Percentiles rank a stretch among this genome's conserved stretches.
Evolutionary conservation across 1,284 basidiomycete genomes (phyloP).

Genomic region (Schizophyllum amplum): DNA sequence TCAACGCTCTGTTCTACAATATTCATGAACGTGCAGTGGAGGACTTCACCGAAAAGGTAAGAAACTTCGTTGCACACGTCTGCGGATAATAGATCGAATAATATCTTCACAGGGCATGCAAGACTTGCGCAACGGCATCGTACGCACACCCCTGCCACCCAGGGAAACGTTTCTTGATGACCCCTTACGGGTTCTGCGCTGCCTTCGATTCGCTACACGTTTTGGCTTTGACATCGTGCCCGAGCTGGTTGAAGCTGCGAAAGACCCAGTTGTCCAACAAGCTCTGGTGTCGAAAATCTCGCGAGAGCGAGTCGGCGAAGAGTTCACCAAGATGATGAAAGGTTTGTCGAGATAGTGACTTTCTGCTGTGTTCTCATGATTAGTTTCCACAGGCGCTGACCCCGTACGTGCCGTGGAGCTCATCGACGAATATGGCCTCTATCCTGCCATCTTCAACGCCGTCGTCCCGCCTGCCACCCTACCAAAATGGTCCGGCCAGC

Average conservation of each 20-base stretch:
- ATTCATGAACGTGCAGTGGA: constrained; percentile 86
- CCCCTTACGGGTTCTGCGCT: constrained; percentile 86
- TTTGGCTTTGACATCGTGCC: constrained; percentile 80
- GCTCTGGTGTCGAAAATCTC: constrained; percentile 77
- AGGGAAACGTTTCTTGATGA: constrained; percentile 90
- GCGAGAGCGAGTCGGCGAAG: constrained; percentile 85
- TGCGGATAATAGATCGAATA: no score
- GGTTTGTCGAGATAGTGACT: constrained; percentile 31
- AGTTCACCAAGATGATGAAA: constrained; percentile 87
- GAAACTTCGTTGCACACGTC: no score
- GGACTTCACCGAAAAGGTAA: constrained; percentile 78
- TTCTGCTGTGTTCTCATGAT: background rate
- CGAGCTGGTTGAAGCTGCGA: constrained; percentile 62
- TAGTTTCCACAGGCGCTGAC: constrained; percentile 45
- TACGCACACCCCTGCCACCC: constrained; percentile 87
- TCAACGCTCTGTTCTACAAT: constrained; percentile 97
- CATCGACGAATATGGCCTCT: constrained; percentile 64
- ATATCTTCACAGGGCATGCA: constrained; percentile 86
- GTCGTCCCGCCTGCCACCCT: constrained; percentile 34
- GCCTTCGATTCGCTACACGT: constrained; percentile 86
- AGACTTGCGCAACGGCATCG: constrained; percentile 75
- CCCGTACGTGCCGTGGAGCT: constrained; percentile 70
- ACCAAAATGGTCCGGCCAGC: constrained; percentile 35
- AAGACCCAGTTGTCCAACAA: constrained; percentile 62
- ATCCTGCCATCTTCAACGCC: constrained; percentile 62